phyloP scores from a whole-genome alignment of 2,329 filamentous ascomycete genomes.

The Colletotrichum cuscutae region DNA sequence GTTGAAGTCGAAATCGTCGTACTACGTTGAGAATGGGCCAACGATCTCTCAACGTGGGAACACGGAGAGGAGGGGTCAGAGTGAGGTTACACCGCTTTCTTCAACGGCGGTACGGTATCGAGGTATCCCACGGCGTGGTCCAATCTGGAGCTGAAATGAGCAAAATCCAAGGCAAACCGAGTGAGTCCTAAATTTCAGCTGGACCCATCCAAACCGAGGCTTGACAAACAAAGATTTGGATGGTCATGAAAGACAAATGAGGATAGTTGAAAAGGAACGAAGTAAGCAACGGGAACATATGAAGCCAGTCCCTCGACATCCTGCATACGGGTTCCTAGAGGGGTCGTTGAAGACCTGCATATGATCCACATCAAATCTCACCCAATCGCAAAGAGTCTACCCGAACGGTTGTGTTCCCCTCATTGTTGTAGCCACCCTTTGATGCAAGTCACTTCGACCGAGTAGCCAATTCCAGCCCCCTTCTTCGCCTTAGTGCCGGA shows the following conservation, averaged over 20 bases:
- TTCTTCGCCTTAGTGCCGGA: not conserved
- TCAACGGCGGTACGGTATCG: not conserved
- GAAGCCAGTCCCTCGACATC: not conserved
- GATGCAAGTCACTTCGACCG: constrained; percentile 15
- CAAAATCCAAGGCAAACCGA: not conserved
- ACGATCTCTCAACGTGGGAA: too few relatives aligned
- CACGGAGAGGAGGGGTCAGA: not conserved
- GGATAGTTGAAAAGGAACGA: not conserved
- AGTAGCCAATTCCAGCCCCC: not conserved
- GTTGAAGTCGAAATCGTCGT: not conserved
- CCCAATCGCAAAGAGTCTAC: constrained; percentile 19
- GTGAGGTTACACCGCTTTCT: not conserved
- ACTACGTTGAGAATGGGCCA: not conserved
- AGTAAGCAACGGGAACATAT: not conserved
- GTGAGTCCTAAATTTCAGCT: not conserved
- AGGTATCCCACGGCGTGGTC: too few relatives aligned
- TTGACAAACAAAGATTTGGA: not conserved
- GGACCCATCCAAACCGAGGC: not conserved
- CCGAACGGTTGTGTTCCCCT: not conserved
- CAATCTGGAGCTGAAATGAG: not conserved
- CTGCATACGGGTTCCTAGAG: not conserved
- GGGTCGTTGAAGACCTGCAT: constrained; percentile 10
- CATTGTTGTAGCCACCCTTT: not conserved
- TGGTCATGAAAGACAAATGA: not conserved
- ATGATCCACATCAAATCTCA: constrained; percentile 22